Evolutionary conservation across 2,329 filamentous ascomycete species (phyloP).

Genomic region (Penicillium concentricum): DNA sequence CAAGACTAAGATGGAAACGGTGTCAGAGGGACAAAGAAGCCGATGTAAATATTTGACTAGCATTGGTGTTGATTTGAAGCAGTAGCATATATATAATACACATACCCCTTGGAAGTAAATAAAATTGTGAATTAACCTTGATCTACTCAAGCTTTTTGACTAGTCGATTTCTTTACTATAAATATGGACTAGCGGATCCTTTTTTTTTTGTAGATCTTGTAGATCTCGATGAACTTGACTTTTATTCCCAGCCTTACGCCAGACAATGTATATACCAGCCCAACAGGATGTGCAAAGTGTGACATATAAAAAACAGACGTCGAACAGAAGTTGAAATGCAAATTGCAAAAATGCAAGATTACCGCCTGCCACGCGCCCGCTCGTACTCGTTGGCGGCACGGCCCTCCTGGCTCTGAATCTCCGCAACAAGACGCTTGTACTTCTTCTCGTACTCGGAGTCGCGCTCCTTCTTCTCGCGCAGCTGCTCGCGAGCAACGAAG

Average conservation of each 20-base stretch:
- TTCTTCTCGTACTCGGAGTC: slow-evolving; percentile 96
- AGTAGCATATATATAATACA: slow-evolving; percentile 34
- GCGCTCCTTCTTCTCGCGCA: slow-evolving; percentile 88
- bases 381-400: slow-evolving; percentile 85
- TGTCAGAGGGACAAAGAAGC: slow-evolving; percentile 39
- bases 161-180: background rate
- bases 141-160: background rate
- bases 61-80: slow-evolving; percentile 50
- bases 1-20: slow-evolving; percentile 48
- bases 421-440: slow-evolving; percentile 84
- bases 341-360: slow-evolving; percentile 13
- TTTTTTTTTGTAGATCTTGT: background rate
- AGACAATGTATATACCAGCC: slow-evolving; percentile 20
- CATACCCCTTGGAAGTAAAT: background rate
- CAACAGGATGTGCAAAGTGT: slow-evolving; percentile 10
- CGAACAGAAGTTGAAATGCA: slow-evolving; percentile 6
- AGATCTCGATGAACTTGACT: slow-evolving; percentile 14
- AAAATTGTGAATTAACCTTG: background rate
- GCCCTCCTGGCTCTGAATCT: slow-evolving; percentile 95
- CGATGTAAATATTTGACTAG: slow-evolving; percentile 52
- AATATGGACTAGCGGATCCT: background rate
- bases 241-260: slow-evolving; percentile 25
- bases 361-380: slow-evolving; percentile 69
- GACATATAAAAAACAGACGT: slow-evolving; percentile 14
- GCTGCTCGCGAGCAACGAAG: slow-evolving; percentile 87